Percentiles rank a stretch among this genome's conserved stretches.
phyloP scores from a whole-genome alignment of 345 rosid genomes.

The Pugionium dolabratum region DNA sequence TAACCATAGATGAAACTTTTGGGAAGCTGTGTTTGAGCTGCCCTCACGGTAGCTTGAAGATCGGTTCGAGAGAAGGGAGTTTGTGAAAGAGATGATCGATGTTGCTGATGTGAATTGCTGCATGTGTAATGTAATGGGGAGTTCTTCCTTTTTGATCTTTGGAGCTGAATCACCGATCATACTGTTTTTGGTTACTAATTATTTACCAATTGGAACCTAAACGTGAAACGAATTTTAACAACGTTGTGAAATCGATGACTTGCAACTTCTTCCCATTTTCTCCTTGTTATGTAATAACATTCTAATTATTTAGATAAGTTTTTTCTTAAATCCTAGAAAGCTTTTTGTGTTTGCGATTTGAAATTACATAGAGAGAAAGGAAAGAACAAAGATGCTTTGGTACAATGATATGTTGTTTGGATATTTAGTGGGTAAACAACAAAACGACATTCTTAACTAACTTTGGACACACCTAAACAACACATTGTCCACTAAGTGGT shows the following conservation, averaged over 20 bases:
- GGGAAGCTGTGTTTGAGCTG: too few species aligned
- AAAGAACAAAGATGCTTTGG: not conserved
- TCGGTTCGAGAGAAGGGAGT: too few species aligned
- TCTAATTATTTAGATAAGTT: not conserved
- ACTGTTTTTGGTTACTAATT: not conserved
- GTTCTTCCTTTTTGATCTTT: too few species aligned
- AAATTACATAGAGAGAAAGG: not conserved
- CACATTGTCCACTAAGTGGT: conserved; percentile 27
- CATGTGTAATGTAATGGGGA: too few species aligned
- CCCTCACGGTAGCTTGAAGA: too few species aligned
- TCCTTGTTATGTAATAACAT: not conserved
- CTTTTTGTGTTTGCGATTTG: not conserved
- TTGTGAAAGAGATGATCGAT: too few species aligned
- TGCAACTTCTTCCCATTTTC: not conserved
- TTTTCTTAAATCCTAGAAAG: not conserved
- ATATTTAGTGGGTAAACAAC: conserved; percentile 20
- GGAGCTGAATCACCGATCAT: not conserved
- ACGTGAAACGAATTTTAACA: not conserved
- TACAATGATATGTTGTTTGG: conserved; percentile 3
- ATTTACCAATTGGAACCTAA: not conserved
- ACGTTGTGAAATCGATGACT: not conserved
- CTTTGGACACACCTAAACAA: conserved; percentile 9
- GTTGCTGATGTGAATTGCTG: too few species aligned
- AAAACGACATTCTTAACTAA: conserved; percentile 24
- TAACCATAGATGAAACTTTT: too few species aligned